Base-by-base conservation (phyloP, 2,329 filamentous ascomycete genomes). In the Zelopaecilomyces penicillatus region DNA sequence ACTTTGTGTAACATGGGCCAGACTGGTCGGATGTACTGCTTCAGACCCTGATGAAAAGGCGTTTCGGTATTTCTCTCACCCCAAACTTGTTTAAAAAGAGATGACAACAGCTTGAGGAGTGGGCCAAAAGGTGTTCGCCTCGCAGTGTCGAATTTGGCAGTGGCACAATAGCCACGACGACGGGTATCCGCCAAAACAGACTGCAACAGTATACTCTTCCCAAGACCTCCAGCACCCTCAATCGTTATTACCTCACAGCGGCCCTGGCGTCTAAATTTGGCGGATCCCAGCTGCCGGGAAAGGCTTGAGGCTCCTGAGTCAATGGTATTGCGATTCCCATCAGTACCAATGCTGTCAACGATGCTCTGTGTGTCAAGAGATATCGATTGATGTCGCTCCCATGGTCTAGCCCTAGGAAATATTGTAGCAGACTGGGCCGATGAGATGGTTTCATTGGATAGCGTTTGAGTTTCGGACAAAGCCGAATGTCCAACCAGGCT, bases 1-100 rank as follows among this genome's bases (percentile, higher is more conserved):
- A 78, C 63, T 49, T 74, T 74, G 54, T 83, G 78, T 46, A 84
- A 65, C 65, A 75, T 75, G 6, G 78, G 76, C 80, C 80, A 84
- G 10, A 80, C 71, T 2, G 80, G 80, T 28, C 73, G 73, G 37
- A 83, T 72, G 49, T 80, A 81, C 42, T 80, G 71, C 60, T 78
- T 81, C 31, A 84, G 58, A 1, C 71, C 64, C 52, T 77, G 74
- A 49, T 83, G 80, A 45, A 84, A 82, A 3, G 71, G 66, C 1
- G 80, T 83, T 36, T 82, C 76, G 0, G 80, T 82, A 53, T 83
- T 78, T 34, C 74, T 73, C 57, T 84, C 80, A 1, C 79, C 80
- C 69, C 79, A 83, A 3, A 83, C 76, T 57, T 84, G 80, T 54
- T 78, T 78, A 61, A 83, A 83, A 11, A 84, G 64, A 19, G 78